Evolutionary conservation across 2,329 filamentous ascomycete species (phyloP), one percentile per base, ranked within the genome.

Genomic region (Curvularia spicifera): DNA sequence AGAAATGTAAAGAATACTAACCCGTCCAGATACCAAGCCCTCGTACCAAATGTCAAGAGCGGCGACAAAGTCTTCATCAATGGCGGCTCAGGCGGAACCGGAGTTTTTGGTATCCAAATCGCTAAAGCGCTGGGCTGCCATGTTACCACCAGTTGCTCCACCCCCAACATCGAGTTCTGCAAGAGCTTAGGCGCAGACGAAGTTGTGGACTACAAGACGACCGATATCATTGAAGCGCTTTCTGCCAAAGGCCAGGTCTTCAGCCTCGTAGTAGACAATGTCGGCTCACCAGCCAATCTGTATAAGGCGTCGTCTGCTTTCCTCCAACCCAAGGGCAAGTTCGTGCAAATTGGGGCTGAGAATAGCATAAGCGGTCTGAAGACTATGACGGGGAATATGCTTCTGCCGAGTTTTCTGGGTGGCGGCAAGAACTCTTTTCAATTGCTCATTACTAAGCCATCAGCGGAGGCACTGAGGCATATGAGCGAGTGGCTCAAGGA

Each of bases 51-150:
- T 39, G 73, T 75, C n/a, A 78, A 77, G 56, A 56, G 64, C 5
- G 78, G 78, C 6, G 80, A 84, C 51, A 83, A 80, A 64, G 79
- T 90, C 7, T 85, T 89, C 66, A 83, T 89, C 71, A 89, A 89
- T 63, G 87, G 86, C 12, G 87, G 86, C 0, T 85, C 82, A 5
- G 88, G 88, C 9, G 87, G 87, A 0, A 83, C 80, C 0, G 88
- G 88, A 0, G 80, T 82, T 0, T 88, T 82, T 56, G 83, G 80
- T 0, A 85, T 90, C 52, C 87, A 90, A 68, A 82, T 89, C 44
- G 87, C 87, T 8, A 89, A 88, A 70, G 77, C 78, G 0, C 67
- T 85, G 3, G 87, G 86, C 0, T 87, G 84, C 63, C 77, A 83
- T 60, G 87, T 90, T 31, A 85, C 83, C 1, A 79, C 80, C 2